Conservation (phyloP, 305 asterid species). For the Solanum hybrid region DNA sequence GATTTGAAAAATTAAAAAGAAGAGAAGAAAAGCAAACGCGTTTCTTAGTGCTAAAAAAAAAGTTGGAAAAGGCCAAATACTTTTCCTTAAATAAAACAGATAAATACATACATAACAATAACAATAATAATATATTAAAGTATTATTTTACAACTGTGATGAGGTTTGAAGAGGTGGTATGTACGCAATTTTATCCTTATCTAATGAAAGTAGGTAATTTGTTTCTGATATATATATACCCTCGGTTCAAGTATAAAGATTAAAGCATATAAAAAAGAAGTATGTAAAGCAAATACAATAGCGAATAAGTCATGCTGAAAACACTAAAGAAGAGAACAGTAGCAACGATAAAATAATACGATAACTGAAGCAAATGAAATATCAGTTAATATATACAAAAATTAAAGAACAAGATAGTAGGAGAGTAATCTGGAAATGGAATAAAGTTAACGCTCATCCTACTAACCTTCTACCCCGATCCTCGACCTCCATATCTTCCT, state of each 20-base stretch:
- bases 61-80: background rate
- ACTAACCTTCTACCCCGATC: background rate
- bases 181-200: rapidly evolving
- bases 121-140: background rate
- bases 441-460: background rate
- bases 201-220: too few species aligned
- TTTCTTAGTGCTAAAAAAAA: background rate
- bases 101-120: background rate
- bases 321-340: background rate
- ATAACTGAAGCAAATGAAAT: background rate
- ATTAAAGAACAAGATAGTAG: background rate
- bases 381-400: background rate
- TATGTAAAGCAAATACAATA: background rate
- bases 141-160: background rate
- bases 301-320: background rate
- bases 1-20: background rate
- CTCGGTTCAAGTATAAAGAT: background rate
- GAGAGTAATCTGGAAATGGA: background rate
- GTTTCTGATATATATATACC: background rate
- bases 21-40: background rate
- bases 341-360: background rate
- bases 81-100: background rate
- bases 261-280: background rate
- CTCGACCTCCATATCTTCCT: background rate
- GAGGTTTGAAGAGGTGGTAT: background rate